A percentile compares a stretch with the other conserved stretches of the same genome.
Evolutionary conservation across 306 rosid species (phyloP).

Genomic region (Dalbergia oliveri): DNA sequence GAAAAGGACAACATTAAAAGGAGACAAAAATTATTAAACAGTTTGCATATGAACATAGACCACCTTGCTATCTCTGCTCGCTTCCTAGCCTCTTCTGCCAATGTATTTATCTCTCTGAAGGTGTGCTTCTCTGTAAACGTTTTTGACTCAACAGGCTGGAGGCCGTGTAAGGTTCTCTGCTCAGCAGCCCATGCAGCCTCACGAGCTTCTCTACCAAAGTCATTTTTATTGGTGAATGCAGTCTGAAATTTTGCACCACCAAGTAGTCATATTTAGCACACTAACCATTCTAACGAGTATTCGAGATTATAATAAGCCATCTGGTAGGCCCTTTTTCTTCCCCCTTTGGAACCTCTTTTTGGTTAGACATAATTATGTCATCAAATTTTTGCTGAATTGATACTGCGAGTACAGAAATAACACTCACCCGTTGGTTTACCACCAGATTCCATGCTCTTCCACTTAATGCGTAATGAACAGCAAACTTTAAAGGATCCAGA

Average conservation of each 20-base stretch:
- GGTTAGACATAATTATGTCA: too few species aligned
- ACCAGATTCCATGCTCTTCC: constrained; percentile 79
- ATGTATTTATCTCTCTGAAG: constrained; percentile 66
- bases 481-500: constrained; percentile 81
- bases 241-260: constrained; percentile 58
- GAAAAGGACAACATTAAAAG: not conserved
- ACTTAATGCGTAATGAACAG: constrained; percentile 69
- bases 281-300: too few species aligned
- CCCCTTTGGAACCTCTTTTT: too few species aligned
- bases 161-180: constrained; percentile 79
- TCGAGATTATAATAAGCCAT: too few species aligned
- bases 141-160: constrained; percentile 59
- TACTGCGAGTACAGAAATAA: too few species aligned
- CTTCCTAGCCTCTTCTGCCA: constrained; percentile 84
- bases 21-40: constrained; percentile 13
- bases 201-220: constrained; percentile 78
- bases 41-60: constrained; percentile 30
- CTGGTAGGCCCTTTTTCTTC: too few species aligned
- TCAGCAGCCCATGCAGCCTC: constrained; percentile 80
- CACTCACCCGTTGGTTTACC: constrained; percentile 72
- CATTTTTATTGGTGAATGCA: constrained; percentile 71
- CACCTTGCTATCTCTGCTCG: constrained; percentile 83
- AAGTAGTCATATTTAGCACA: constrained; percentile 1
- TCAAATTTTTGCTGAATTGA: not conserved
- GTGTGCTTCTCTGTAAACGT: constrained; percentile 53